Evolutionary conservation across 139 green algal species (phyloP), one percentile per base, ranked within the genome.

Genomic region (Haematococcus lacustris): DNA sequence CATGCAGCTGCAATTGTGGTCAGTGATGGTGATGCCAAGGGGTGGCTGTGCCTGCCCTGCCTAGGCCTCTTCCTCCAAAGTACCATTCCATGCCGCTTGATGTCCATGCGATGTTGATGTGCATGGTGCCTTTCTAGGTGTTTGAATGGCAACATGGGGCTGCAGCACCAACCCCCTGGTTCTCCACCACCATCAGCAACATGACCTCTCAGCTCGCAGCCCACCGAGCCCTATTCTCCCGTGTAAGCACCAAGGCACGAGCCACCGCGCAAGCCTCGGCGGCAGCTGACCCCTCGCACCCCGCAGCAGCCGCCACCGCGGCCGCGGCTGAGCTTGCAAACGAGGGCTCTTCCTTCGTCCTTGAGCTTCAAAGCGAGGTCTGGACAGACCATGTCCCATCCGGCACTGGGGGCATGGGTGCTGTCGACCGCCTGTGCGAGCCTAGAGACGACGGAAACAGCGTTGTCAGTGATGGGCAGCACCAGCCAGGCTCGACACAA

Each of bases 191-290:
- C 40, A 47, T 86, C 3, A 35, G 3, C 68, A 86, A 79, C 63
- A 7, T 53, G 38, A 73, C 37, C 1, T 23, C 68, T 1, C 33
- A 51, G 47, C 53, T 86, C 13, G 1, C n/a, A 37, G 28, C 13
- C 6, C 66, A 81, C 40, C 73, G 80, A 3, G 67, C 63, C 59
- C 71, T 86, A 30, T 86, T 86, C 39, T 39, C 63, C 9, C 73
- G 73, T 6, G 68, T 77, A 23, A 79, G 72, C 66, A n/a, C n/a
- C n/a, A n/a, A n/a, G n/a, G n/a, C n/a, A n/a, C n/a, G n/a, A n/a
- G n/a, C n/a, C n/a, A n/a, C n/a, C n/a, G n/a, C n/a, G n/a, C n/a
- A n/a, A n/a, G n/a, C n/a, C n/a, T n/a, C n/a, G n/a, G n/a, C n/a
- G n/a, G n/a, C n/a, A n/a, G n/a, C n/a, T n/a, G n/a, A n/a, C n/a